phyloP scores from a whole-genome alignment of 306 rosid species.

The Castanospermum australe region DNA sequence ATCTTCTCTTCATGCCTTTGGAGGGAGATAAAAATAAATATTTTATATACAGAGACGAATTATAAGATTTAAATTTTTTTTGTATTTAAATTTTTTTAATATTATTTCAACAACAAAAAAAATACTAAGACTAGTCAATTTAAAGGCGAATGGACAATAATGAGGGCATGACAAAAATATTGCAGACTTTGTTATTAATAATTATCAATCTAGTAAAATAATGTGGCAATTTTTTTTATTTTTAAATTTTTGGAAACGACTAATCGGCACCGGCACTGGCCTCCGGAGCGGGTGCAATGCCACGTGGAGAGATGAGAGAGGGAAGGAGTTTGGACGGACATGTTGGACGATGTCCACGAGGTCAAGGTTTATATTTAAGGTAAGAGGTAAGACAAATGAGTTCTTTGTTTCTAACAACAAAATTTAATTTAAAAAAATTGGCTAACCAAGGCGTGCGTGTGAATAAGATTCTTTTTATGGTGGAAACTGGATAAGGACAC shows the following conservation, averaged over 20 bases:
- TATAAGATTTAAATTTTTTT: too few relatives aligned
- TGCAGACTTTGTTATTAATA: background rate
- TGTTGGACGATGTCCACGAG: slow-evolving; percentile 59
- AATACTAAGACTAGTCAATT: too few relatives aligned
- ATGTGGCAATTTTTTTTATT: background rate
- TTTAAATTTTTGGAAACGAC: slow-evolving; percentile 12
- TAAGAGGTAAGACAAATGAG: background rate
- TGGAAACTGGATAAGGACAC: slow-evolving; percentile 40
- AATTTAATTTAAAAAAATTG: background rate
- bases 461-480: slow-evolving; percentile 37
- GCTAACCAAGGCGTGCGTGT: slow-evolving; percentile 40
- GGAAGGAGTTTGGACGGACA: slow-evolving; percentile 42
- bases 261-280: slow-evolving; percentile 54
- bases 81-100: too few relatives aligned
- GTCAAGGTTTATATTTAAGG: slow-evolving; percentile 41
- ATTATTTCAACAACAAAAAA: too few relatives aligned
- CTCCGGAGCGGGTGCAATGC: slow-evolving; percentile 39
- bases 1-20: too few relatives aligned
- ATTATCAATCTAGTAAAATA: slow-evolving; percentile 21
- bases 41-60: too few relatives aligned
- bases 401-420: background rate
- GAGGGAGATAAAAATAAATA: too few relatives aligned
- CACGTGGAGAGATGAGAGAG: slow-evolving; percentile 71
- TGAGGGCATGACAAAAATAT: slow-evolving; percentile 29
- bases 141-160: slow-evolving; percentile 46